These are phyloP conservation scores for Amorphotheca resinae DNA, from an alignment of 495 filamentous ascomycete species.

Conservation along the genomic window DNA sequence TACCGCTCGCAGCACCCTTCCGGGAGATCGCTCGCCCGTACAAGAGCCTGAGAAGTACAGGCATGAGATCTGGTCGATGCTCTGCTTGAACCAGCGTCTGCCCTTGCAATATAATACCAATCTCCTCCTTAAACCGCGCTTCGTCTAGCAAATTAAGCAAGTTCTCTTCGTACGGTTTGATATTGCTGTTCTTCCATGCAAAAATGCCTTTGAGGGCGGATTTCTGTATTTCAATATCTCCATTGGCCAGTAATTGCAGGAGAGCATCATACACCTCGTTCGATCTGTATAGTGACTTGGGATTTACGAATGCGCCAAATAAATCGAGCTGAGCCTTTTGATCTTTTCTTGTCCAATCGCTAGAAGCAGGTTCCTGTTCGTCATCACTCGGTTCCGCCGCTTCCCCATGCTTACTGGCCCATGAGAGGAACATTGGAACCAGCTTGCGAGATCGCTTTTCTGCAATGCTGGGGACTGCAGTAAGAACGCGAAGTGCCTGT, in stretches of 20 bases:
- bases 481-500: constrained; percentile 71
- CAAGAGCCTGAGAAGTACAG: constrained; percentile 73
- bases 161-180: constrained; percentile 75
- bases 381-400: constrained; percentile 26
- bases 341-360: constrained; percentile 51
- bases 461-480: constrained; percentile 56
- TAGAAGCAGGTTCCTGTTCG: constrained; percentile 31
- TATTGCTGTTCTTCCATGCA: constrained; percentile 68
- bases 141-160: constrained; percentile 85
- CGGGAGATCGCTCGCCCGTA: constrained; percentile 82
- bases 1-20: constrained; percentile 52
- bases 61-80: constrained; percentile 61
- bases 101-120: constrained; percentile 75
- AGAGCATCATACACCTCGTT: constrained; percentile 64
- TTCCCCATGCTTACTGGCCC: constrained; percentile 30
- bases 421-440: constrained; percentile 75
- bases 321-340: constrained; percentile 68
- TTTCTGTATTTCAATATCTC: constrained; percentile 81
- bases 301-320: constrained; percentile 78
- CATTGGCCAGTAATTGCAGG: constrained; percentile 63
- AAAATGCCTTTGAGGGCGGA: constrained; percentile 71
- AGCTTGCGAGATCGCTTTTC: constrained; percentile 77
- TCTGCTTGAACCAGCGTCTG: constrained; percentile 62
- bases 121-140: constrained; percentile 79
- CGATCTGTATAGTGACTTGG: constrained; percentile 66